Evolutionary conservation across 768 basidiomycete genomes (phyloP), one percentile per base, ranked within the genome.

Genomic region (Tylopilus subfusipes): DNA sequence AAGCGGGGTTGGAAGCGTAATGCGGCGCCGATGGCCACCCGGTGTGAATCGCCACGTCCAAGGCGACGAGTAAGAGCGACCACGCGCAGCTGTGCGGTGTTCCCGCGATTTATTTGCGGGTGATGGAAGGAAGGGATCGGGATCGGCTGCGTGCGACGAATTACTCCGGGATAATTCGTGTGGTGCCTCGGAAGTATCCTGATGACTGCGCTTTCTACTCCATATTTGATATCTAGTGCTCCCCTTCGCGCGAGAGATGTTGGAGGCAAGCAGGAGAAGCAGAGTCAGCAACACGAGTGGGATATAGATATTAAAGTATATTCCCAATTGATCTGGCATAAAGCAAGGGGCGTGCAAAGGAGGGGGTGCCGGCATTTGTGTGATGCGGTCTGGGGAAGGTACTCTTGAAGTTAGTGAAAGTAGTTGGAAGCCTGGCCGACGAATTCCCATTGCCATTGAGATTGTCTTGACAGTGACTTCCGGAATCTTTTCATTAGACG

Each of bases 381-480:
- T 75, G 30, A 74, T 54, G 40, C 43, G 61, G 34, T 65, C 66
- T 21, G 58, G 55, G 4, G 60, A 60, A 48, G 66, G 64, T 39
- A 62, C 51, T 60, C 71, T 22, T 78, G 77, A 43, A 74, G 46
- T 76, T 22, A 98, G 80, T 2, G 93, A 90, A 42, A 98, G 79
- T 19, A 98, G 80, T 61, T 96, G 92, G 72, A 94, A 93, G 39
- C 93, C 96, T 7, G 96, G 94, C 27, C 77, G 76, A 42, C 79
- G 78, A 49, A 98, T 81, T 30, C 90, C 91, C 84, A 93, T 90
- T 4, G 86, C 88, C 78, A 94, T 91, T 13, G 92, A 93, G 63
- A 97, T 77, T 2, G 92, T 87, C 68, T 93, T 97, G 64, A 98
- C 82, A 0, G 92, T 90, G 19, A 95, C 78, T 72, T 98, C 95